Base-by-base conservation (phyloP, 441 rosid genomes). In the Caryocar brasiliense region DNA sequence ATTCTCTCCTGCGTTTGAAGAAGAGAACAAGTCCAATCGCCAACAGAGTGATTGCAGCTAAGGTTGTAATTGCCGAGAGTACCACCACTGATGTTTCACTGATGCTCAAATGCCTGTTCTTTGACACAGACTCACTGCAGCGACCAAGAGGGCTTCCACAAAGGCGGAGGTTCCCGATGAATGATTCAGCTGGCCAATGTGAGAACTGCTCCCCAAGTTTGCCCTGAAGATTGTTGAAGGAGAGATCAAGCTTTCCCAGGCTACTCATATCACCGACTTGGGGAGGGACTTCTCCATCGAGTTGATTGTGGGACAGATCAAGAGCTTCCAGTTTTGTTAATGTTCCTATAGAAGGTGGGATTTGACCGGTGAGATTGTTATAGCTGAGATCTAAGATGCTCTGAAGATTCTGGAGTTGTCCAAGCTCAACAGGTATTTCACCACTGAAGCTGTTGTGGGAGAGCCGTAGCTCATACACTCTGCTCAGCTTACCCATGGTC, bases 241-340 rank as follows among this genome's bases (percentile, higher is more conserved):
- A 83, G 44, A 88, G 74, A 49, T 83, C 56, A 11, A 88, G 84
- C 64, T 74, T 77, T 2, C 81, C 90, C 21, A 88, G 70, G 66
- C 97, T 83, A 58, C 72, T 76, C 93, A 83, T 79, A 3, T 59
- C 72, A 0, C 74, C 82, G 0, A 88, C 63, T 48, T 74, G 59
- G 6, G 73, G 47, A 56, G 95, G 97, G 21, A 88, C 57, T 51
- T 73, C 77, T 14, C 95, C 97, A 6, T 22, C 56, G 11, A 88
- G 73, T 30, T 73, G 79, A 61, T 85, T 85, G 37, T 81, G 82
- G 20, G 97, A 88, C 22, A 88, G 71, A 75, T 85, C 75, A 17
- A 88, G 97, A 0, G 59, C 67, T 67, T 81, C 95, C 2, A 85
- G 93, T 69, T 79, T 88, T 10, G 71, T 61, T 38, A 88, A 57